Percentiles rank a stretch among this genome's conserved stretches.
Conservation (phyloP, 176 grass and related monocot genomes). For the Aegilops tauschii region DNA sequence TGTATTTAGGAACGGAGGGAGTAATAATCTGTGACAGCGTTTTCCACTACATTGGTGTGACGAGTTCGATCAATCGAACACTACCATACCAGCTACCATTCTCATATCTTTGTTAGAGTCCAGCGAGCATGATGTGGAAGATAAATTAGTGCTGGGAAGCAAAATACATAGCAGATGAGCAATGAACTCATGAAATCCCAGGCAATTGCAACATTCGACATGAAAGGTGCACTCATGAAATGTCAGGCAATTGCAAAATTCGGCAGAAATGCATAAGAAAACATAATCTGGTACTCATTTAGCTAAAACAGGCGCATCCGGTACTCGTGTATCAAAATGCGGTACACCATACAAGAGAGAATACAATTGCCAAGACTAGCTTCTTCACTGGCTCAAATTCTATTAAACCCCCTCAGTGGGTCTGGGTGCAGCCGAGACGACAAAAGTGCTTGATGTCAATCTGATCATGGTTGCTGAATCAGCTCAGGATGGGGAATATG, state of each 20-base stretch:
- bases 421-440: not conserved
- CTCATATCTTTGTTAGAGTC: not conserved
- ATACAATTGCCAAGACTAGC: slow-evolving; percentile 13
- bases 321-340: not conserved
- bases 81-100: too few species aligned
- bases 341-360: not conserved
- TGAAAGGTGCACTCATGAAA: not conserved
- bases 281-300: not conserved
- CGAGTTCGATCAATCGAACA: too few species aligned
- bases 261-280: not conserved
- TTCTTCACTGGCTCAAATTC: slow-evolving; percentile 33
- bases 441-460: not conserved
- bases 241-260: not conserved
- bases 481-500: slow-evolving; percentile 83
- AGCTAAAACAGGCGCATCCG: slow-evolving; percentile 2
- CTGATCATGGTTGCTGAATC: slow-evolving; percentile 35
- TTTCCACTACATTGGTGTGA: too few species aligned
- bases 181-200: not conserved
- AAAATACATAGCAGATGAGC: not conserved
- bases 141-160: not conserved
- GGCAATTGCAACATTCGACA: not conserved
- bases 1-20: too few species aligned
- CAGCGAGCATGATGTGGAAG: not conserved
- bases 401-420: not conserved
- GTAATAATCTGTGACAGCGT: too few species aligned